Evolutionary conservation across 768 basidiomycete species (phyloP).

Genomic region (Gloeostereum incarnatum): DNA sequence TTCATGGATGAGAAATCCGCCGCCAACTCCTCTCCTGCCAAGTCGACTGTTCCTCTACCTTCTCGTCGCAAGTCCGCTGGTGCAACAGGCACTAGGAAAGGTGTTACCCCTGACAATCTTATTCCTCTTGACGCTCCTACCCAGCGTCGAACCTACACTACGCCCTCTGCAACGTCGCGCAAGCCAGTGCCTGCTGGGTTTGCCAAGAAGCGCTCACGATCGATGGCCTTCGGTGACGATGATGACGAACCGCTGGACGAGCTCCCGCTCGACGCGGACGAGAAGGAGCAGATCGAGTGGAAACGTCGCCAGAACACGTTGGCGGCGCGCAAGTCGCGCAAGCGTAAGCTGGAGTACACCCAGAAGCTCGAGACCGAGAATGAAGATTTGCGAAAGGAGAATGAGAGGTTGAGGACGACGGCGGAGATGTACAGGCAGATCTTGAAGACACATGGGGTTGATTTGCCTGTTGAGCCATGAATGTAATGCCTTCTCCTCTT

Average conservation of each 20-base stretch:
- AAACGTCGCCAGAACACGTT: conserved; percentile 66
- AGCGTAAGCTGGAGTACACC: conserved; percentile 59
- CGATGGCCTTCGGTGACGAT: conserved; percentile 21
- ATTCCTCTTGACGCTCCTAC: conserved; percentile 16
- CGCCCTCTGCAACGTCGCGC: conserved; percentile 11
- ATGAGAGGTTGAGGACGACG: conserved; percentile 54
- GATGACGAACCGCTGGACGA: conserved; percentile 26
- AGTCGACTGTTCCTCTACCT: conserved; percentile 8
- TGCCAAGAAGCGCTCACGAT: conserved; percentile 36
- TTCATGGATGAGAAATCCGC: conserved; percentile 22
- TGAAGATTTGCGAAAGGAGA: conserved; percentile 38
- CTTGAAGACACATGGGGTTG: conserved; percentile 46
- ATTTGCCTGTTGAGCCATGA: conserved; percentile 34
- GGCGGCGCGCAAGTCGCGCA: conserved; percentile 55
- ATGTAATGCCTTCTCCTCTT: conserved; percentile 3
- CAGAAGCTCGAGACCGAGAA: conserved; percentile 37
- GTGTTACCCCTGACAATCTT: conserved; percentile 37
- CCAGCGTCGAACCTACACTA: conserved; percentile 11
- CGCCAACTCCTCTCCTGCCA: no score
- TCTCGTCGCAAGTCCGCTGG: conserved; percentile 13
- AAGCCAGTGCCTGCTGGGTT: conserved; percentile 11
- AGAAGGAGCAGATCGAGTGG: conserved; percentile 47
- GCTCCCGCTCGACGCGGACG: conserved; percentile 19
- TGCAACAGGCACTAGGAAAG: conserved; percentile 55
- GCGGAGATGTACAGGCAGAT: conserved; percentile 41